Evolutionary conservation across 2,329 filamentous ascomycete genomes (phyloP), one percentile per base, ranked within the genome.

Genomic region (Pseudogymnoascus sp.): DNA sequence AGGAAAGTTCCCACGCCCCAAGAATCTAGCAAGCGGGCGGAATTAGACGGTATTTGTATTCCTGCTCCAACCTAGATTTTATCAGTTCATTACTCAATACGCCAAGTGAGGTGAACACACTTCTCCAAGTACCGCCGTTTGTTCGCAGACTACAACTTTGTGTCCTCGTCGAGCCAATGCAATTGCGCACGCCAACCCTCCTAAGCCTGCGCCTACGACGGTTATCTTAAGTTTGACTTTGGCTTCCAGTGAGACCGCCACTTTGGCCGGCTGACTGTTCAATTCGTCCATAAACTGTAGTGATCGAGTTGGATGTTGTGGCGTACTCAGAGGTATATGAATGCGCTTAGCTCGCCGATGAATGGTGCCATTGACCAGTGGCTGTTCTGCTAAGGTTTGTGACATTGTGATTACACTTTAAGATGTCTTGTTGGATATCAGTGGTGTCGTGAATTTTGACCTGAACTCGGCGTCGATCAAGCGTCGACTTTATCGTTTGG

Each of bases 131-230:
- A 69, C 63, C 0, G 68, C 58, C 0, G 77, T 75, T 67, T 76
- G 72, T 63, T 79, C 77, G 11, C 77, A 69, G 0, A 78, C 71
- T 0, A 67, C 72, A 14, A 79, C 74, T n/a, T 63, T 49, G 63
- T 78, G 75, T 3, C 77, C 77, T 19, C 67, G 67, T 2, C 70
- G 71, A 3, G 70, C 69, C 26, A 78, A 69, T 6, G 72, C 73
- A 23, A 79, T 69, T 35, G 74, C 77, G 3, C 76, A 73, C 4
- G 74, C 73, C 2, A 80, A 66, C 2, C 78, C 77, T 16, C 74
- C 75, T 31, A 80, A 73, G 16, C 77, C 77, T n/a, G 75, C 76
- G 4, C 77, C 77, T 10, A 78, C 71, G 43, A 78, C 64, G 29
- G 74, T 60, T 35, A 75, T 66, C 10, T 62, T 29, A 26, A 67